Evolutionary conservation across 352 stramenopile genomes (phyloP).

Genomic region (Globisporangium acanthophoron): DNA sequence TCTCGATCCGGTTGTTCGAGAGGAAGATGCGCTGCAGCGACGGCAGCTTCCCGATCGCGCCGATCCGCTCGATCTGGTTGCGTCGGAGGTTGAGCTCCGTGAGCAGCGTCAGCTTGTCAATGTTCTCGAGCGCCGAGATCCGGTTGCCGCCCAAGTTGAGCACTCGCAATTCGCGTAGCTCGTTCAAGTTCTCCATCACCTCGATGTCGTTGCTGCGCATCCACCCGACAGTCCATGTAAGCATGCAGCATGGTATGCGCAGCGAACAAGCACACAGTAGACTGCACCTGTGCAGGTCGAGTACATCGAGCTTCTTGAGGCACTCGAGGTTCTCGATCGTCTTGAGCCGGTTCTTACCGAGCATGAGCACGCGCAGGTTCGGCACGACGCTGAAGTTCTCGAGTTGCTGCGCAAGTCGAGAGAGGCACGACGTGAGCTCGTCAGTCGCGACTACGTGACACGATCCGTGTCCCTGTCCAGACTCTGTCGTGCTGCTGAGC

Average conservation of each 20-base stretch:
- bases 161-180: constrained; percentile 80
- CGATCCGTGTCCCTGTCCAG: background rate
- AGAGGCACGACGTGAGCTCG: background rate
- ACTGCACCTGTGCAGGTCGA: constrained; percentile 84
- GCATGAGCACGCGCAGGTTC: constrained; percentile 90
- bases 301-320: constrained; percentile 88
- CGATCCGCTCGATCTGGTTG: constrained; percentile 67
- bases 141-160: constrained; percentile 89
- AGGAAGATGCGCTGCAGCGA: constrained; percentile 87
- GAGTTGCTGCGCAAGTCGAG: constrained; percentile 35
- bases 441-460: background rate
- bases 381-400: constrained; percentile 75
- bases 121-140: constrained; percentile 71
- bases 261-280: background rate
- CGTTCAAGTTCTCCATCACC: constrained; percentile 81
- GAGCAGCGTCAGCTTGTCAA: constrained; percentile 70
- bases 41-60: constrained; percentile 54
- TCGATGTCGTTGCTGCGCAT: constrained; percentile 82
- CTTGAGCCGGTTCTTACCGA: constrained; percentile 84
- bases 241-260: background rate
- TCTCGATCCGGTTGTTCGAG: constrained; percentile 86
- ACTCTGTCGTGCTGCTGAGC: background rate
- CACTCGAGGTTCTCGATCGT: constrained; percentile 81
- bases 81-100: constrained; percentile 89
- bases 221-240: background rate